Conservation (phyloP, 177 flowering plant genomes). For the Vitis hybrid region DNA sequence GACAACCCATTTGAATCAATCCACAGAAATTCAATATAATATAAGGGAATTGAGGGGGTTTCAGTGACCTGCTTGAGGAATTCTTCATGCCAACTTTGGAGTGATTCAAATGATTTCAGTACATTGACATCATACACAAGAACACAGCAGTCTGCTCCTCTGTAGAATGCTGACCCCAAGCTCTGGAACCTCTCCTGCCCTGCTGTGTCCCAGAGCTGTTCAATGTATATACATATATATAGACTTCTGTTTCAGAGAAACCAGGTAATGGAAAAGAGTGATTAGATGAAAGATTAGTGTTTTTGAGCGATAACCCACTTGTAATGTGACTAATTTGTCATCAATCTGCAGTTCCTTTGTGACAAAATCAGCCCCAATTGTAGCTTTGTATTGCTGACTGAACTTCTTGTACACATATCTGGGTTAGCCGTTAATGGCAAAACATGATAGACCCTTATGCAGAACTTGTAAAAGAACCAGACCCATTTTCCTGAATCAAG, state of each 20-base stretch:
- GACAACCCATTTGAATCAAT: neutral
- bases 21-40: neutral
- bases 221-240: neutral
- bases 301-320: constrained; percentile 25
- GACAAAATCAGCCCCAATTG: constrained; percentile 66
- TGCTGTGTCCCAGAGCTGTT: constrained; percentile 69
- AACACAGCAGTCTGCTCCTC: constrained; percentile 70
- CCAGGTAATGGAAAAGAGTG: too few species aligned
- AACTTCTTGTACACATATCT: constrained; percentile 51
- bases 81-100: constrained; percentile 51
- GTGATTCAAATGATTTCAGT: constrained; percentile 42
- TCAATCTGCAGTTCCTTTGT: constrained; percentile 55
- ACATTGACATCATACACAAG: constrained; percentile 54
- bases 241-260: too few species aligned
- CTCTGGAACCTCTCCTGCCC: constrained; percentile 70
- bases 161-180: constrained; percentile 49
- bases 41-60: neutral
- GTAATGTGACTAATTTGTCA: constrained; percentile 50
- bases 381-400: constrained; percentile 48
- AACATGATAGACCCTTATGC: neutral
- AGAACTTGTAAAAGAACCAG: too few species aligned
- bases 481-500: too few species aligned
- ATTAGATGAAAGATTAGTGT: too few species aligned
- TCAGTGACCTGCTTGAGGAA: constrained; percentile 52
- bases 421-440: constrained; percentile 11